Percentiles rank a stretch among this genome's conserved stretches.
These are phyloP conservation scores for Kwoniella shandongensis DNA, from an alignment of 768 basidiomycete species.

Conservation along the genomic window DNA sequence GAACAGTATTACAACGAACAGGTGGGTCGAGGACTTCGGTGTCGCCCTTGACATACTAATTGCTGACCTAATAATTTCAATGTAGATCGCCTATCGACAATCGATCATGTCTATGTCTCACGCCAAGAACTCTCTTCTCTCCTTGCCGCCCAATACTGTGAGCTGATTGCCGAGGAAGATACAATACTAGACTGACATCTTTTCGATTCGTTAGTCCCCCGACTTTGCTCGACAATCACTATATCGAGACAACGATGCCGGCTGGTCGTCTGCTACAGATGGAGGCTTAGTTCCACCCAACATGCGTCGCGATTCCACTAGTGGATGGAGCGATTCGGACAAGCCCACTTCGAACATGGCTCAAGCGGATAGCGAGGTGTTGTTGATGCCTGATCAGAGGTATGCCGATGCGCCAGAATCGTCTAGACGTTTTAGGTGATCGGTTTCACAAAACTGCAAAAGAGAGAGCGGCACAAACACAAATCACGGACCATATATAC, in stretches of 20 bases:
- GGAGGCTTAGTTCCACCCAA: slow-evolving; percentile 27
- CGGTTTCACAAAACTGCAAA: too few species aligned
- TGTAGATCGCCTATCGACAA: slow-evolving; percentile 49
- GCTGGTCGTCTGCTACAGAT: slow-evolving; percentile 14
- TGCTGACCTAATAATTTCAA: background rate
- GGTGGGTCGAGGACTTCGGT: slow-evolving; percentile 31
- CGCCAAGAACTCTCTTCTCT: slow-evolving; percentile 43
- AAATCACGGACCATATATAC: too few species aligned
- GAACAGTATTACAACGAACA: slow-evolving; percentile 89
- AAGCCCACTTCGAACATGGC: background rate
- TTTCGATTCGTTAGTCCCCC: slow-evolving; percentile 20
- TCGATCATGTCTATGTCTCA: slow-evolving; percentile 52
- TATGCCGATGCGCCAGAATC: slow-evolving; percentile 17
- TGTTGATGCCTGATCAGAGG: slow-evolving; percentile 23
- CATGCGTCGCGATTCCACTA: slow-evolving; percentile 30
- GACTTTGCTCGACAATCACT: slow-evolving; percentile 36
- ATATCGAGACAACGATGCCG: slow-evolving; percentile 26
- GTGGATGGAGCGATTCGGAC: slow-evolving; percentile 27
- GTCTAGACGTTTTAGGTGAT: slow-evolving; percentile 2
- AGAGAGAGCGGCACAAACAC: too few species aligned
- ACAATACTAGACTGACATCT: background rate
- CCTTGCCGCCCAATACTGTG: slow-evolving; percentile 38
- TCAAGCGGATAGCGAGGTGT: slow-evolving; percentile 36
- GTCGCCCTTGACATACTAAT: background rate
- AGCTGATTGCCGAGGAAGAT: slow-evolving; percentile 3